Conservation (phyloP, 2,329 filamentous ascomycete species). For the Cladosporium sp. region DNA sequence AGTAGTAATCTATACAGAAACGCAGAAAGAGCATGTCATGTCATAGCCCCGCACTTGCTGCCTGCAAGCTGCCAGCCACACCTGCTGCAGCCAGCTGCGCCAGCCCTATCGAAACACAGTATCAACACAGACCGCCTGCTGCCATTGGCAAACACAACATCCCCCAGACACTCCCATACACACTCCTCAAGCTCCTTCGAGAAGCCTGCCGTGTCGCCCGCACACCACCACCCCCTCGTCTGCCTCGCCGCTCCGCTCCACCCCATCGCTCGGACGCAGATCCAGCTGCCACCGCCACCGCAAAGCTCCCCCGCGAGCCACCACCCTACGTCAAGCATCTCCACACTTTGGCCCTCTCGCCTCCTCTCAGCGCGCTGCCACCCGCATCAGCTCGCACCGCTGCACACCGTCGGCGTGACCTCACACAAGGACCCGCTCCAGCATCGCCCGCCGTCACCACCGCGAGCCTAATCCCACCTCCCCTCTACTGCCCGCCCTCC, state of each 20-base stretch:
- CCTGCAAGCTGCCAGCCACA: not conserved
- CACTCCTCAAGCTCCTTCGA: too few relatives aligned
- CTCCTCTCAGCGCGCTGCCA: not conserved
- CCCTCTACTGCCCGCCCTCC: slow-evolving; percentile 7
- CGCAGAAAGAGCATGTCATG: not conserved
- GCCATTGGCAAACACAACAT: not conserved
- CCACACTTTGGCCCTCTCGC: slow-evolving; percentile 8
- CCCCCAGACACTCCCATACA: not conserved
- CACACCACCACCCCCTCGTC: not conserved
- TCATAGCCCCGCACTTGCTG: not conserved
- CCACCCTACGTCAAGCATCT: slow-evolving; percentile 9
- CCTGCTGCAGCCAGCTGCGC: not conserved
- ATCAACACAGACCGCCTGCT: not conserved
- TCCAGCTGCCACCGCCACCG: not conserved
- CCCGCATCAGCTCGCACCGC: not conserved
- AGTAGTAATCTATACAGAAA: not conserved
- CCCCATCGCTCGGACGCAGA: not conserved
- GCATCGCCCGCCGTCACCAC: not conserved
- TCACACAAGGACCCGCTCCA: slow-evolving; percentile 7
- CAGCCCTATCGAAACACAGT: too few relatives aligned
- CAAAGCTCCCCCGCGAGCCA: not conserved
- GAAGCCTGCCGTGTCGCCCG: not conserved
- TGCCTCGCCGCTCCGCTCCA: not conserved
- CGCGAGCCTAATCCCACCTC: not conserved
- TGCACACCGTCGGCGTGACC: slow-evolving; percentile 10